phyloP scores from a whole-genome alignment of 768 basidiomycete genomes.

The Albatrellus ellisii region DNA sequence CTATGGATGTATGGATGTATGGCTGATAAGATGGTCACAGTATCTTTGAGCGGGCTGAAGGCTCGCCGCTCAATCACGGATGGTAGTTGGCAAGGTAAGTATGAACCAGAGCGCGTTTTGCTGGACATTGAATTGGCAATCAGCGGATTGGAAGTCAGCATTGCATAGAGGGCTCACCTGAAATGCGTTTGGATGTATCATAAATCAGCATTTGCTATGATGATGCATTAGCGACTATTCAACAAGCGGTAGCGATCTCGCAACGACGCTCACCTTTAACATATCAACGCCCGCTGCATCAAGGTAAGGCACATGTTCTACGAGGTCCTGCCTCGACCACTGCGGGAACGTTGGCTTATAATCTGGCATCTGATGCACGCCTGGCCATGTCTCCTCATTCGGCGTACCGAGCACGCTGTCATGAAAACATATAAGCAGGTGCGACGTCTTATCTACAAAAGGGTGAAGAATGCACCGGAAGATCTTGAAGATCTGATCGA shows the following conservation, averaged over 20 bases:
- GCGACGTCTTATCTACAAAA: not conserved
- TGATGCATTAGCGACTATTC: not conserved
- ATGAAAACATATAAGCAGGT: not conserved
- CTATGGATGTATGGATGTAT: too few relatives aligned
- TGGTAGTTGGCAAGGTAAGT: conserved; percentile 39
- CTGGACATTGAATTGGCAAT: conserved; percentile 17
- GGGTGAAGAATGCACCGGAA: conserved; percentile 51
- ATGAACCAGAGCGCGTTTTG: conserved; percentile 43
- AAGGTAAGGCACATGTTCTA: conserved; percentile 49
- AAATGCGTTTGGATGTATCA: conserved; percentile 86
- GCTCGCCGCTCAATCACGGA: conserved; percentile 1
- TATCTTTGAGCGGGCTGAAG: not conserved
- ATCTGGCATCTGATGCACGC: conserved; percentile 77
- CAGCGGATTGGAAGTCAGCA: not conserved
- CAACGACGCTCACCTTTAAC: conserved; percentile 38
- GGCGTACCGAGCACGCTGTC: conserved; percentile 82
- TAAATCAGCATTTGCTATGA: conserved; percentile 42
- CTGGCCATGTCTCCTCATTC: conserved; percentile 84
- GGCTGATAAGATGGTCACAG: too few relatives aligned
- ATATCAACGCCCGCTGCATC: conserved; percentile 75
- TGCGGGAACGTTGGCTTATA: conserved; percentile 97
- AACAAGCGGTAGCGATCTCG: not conserved
- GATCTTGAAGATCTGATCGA: conserved; percentile 99
- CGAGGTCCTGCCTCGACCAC: conserved; percentile 73
- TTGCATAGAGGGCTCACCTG: conserved; percentile 39